phyloP scores from a whole-genome alignment of 2,329 filamentous ascomycete genomes.

The Acephala macrosclerotiorum region DNA sequence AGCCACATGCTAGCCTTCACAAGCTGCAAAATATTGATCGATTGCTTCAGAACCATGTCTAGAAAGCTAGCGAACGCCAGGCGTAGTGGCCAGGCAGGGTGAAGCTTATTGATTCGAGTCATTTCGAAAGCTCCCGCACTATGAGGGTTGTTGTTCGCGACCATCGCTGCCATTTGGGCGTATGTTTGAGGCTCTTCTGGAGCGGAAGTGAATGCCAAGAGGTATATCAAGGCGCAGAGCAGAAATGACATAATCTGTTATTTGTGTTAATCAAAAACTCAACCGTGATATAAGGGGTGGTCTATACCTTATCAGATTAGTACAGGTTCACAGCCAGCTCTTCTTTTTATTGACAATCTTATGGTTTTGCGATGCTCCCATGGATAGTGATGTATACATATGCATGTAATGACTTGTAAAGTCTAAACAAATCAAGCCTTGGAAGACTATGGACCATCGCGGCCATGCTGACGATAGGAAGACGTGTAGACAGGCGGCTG shows the following conservation, averaged over 20 bases:
- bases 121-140: slow-evolving; percentile 92
- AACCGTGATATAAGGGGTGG: slow-evolving; percentile 13
- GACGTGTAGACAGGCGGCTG: slow-evolving; percentile 91
- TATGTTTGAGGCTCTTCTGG: slow-evolving; percentile 67
- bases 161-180: slow-evolving; percentile 70
- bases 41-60: slow-evolving; percentile 90
- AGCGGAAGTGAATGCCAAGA: slow-evolving; percentile 95
- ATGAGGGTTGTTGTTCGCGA: slow-evolving; percentile 89
- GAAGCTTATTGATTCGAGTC: slow-evolving; percentile 92
- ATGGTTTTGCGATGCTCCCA: slow-evolving; percentile 85
- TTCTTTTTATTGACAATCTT: slow-evolving; percentile 91
- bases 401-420: slow-evolving; percentile 98
- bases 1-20: slow-evolving; percentile 92
- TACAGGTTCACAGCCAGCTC: slow-evolving; percentile 90
- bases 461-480: slow-evolving; percentile 96
- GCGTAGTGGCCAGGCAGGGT: slow-evolving; percentile 78
- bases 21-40: slow-evolving; percentile 93
- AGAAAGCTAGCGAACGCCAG: slow-evolving; percentile 82
- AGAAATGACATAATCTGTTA: slow-evolving; percentile 87
- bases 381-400: slow-evolving; percentile 94
- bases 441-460: slow-evolving; percentile 92
- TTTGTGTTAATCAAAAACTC: slow-evolving; percentile 19
- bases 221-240: slow-evolving; percentile 91
- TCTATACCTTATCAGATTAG: slow-evolving; percentile 93
- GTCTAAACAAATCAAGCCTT: slow-evolving; percentile 90